Percentiles rank a stretch among this genome's conserved stretches.
Evolutionary conservation across 345 rosid species (phyloP).

Genomic region (Arabidopsis suecica): DNA sequence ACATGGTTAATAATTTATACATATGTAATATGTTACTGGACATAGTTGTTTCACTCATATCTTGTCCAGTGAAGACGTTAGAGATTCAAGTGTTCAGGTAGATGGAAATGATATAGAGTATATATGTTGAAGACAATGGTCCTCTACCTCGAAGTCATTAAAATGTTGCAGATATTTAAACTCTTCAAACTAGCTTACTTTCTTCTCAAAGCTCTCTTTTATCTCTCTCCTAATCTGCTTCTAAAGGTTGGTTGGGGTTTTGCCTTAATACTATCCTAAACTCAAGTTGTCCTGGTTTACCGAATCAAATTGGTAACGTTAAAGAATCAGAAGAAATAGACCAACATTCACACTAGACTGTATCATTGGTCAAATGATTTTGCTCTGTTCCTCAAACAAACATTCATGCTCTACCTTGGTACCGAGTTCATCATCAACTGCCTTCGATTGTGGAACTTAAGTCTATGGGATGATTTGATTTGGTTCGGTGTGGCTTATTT

Average conservation of each 20-base stretch:
- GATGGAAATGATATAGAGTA: not conserved
- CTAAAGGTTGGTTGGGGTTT: not conserved
- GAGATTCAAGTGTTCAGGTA: not conserved
- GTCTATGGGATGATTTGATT: not conserved
- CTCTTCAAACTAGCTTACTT: not conserved
- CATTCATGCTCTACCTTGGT: not conserved
- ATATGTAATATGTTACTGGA: not conserved
- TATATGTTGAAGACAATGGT: not conserved
- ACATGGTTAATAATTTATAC: not conserved
- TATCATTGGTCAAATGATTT: not conserved
- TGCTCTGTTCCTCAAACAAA: not conserved
- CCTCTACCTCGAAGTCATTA: not conserved
- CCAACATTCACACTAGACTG: not conserved
- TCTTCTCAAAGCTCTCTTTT: not conserved
- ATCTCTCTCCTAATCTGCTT: not conserved
- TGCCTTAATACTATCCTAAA: not conserved
- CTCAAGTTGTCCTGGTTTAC: not conserved
- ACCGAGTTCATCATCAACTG: no score
- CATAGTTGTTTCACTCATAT: conserved; percentile 10
- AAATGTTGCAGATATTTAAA: not conserved
- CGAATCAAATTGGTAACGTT: not conserved
- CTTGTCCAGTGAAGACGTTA: not conserved
- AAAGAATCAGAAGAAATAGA: not conserved
- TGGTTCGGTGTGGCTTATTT: not conserved
- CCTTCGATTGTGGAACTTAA: not conserved